Evolutionary conservation across 345 rosid species (phyloP).

Genomic region (Cardamine resedifolia): DNA sequence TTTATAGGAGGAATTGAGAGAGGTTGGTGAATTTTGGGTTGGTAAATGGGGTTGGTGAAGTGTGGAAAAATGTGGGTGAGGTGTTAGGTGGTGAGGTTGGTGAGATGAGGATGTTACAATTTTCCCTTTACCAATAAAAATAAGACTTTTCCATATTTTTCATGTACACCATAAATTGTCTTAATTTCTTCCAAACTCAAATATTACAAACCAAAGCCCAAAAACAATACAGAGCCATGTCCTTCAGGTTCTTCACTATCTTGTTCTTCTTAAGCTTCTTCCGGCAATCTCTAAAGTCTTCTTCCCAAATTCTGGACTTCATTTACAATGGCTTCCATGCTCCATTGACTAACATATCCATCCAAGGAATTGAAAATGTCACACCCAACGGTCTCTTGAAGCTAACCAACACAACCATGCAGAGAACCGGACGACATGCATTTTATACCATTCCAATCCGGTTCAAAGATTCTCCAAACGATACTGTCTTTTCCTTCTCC

Average conservation of each 20-base stretch:
- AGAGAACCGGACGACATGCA: conserved; percentile 54
- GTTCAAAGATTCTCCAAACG: conserved; percentile 51
- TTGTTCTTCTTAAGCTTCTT: neutral
- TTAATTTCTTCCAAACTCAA: neutral
- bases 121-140: neutral
- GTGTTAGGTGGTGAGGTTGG: too few species aligned
- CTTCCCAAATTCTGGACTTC: conserved; percentile 20
- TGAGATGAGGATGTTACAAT: too few species aligned
- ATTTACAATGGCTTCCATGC: conserved; percentile 25
- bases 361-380: conserved; percentile 48
- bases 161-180: neutral
- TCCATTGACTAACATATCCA: conserved; percentile 36
- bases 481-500: conserved; percentile 46
- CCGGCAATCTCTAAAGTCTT: neutral
- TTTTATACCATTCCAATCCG: conserved; percentile 53
- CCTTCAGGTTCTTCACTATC: neutral
- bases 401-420: conserved; percentile 38
- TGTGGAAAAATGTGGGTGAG: too few species aligned
- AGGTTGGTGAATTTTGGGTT: too few species aligned
- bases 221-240: neutral
- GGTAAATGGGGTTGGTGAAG: too few species aligned
- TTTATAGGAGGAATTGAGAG: too few species aligned
- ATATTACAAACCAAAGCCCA: neutral
- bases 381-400: conserved; percentile 49
- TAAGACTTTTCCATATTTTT: neutral